phyloP scores from a whole-genome alignment of 2,329 filamentous ascomycete species.

The Talaromyces sp. region DNA sequence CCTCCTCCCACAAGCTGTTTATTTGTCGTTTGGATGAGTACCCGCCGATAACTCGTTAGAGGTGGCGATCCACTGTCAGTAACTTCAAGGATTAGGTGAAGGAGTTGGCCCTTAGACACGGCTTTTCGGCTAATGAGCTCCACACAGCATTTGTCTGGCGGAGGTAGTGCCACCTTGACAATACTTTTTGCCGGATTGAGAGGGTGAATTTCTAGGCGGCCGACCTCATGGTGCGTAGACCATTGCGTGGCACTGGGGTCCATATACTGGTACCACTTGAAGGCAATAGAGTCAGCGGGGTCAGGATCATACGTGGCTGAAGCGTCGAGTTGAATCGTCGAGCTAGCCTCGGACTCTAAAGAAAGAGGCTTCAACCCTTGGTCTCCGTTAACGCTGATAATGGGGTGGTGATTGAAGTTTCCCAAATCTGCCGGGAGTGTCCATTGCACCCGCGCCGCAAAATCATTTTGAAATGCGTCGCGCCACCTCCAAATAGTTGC shows the following conservation, averaged over 20 bases:
- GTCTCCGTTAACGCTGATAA: background rate
- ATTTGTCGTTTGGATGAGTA: slow-evolving; percentile 1
- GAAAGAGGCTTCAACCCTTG: background rate
- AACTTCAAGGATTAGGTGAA: background rate
- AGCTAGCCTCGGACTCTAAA: background rate
- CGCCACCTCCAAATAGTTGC: slow-evolving; percentile 54
- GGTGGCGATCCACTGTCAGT: background rate
- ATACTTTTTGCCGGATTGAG: background rate
- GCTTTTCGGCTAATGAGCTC: background rate
- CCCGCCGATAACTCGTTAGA: background rate
- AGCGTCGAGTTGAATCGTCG: background rate
- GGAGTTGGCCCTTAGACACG: background rate
- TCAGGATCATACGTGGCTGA: background rate
- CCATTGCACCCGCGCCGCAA: slow-evolving; percentile 47
- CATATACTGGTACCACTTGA: slow-evolving; percentile 1
- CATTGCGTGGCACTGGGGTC: slow-evolving; percentile 1
- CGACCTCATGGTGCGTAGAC: background rate
- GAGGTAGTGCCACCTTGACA: background rate
- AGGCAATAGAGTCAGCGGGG: background rate
- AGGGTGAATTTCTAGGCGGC: background rate
- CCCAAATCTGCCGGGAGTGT: slow-evolving; percentile 23
- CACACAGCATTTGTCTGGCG: background rate
- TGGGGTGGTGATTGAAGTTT: slow-evolving; percentile 21
- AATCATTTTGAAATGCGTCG: slow-evolving; percentile 49
- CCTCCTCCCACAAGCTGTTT: background rate